These are phyloP conservation scores for Curvularia sp. DNA, from an alignment of 2,329 filamentous ascomycete genomes.

Conservation along the genomic window DNA sequence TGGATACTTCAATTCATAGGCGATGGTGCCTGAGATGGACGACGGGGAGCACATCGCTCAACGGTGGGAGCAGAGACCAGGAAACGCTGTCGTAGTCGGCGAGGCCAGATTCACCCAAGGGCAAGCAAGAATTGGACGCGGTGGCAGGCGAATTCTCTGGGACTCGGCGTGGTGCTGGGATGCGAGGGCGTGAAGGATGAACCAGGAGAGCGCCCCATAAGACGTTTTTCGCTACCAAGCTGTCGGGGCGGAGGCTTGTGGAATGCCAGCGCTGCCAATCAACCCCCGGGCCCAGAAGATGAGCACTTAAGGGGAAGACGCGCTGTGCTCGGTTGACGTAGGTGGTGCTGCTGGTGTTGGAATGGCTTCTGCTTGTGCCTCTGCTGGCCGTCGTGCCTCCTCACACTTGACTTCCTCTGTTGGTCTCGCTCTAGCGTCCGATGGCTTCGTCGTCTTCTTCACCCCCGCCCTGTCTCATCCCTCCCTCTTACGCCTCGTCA, in stretches of 20 bases:
- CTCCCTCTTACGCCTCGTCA: neutral
- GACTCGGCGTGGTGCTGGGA: slow-evolving; percentile 12
- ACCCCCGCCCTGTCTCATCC: slow-evolving; percentile 1
- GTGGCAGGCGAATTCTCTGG: neutral
- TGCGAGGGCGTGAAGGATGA: slow-evolving; percentile 24
- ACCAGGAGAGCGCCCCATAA: slow-evolving; percentile 31
- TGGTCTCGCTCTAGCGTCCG: slow-evolving; percentile 3
- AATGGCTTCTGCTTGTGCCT: neutral
- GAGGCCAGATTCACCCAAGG: neutral
- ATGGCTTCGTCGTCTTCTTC: neutral
- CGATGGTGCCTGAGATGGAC: slow-evolving; percentile 2
- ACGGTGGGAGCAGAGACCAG: neutral
- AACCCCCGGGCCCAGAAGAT: slow-evolving; percentile 13
- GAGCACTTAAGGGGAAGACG: slow-evolving; percentile 13
- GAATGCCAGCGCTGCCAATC: slow-evolving; percentile 29
- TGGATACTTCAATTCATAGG: slow-evolving; percentile 24
- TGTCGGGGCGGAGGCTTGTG: slow-evolving; percentile 37
- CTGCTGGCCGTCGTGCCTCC: slow-evolving; percentile 1
- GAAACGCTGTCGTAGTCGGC: neutral
- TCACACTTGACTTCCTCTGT: neutral
- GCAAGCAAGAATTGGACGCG: neutral
- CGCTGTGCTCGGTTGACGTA: slow-evolving; percentile 10
- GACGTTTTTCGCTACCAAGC: slow-evolving; percentile 44
- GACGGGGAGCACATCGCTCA: neutral
- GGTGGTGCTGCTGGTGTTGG: slow-evolving; percentile 5